Conservation (phyloP, 2,329 filamentous ascomycete genomes). For the Beauveria sp. region DNA sequence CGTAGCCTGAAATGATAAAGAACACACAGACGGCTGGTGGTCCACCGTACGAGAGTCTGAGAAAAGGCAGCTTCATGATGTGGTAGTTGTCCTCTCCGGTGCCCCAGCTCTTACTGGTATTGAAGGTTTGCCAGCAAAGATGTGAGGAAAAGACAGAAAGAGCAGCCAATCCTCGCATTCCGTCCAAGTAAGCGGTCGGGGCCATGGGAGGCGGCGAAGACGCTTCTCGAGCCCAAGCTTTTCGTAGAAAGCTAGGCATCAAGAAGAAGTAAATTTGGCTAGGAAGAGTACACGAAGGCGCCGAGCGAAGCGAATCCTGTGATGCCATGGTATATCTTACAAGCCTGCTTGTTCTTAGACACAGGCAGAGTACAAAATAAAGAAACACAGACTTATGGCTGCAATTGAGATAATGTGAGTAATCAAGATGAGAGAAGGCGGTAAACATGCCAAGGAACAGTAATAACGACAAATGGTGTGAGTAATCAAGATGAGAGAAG, state of each 20-base stretch:
- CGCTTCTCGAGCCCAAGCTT: slow-evolving; percentile 33
- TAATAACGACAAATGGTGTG: neutral
- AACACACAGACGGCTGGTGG: slow-evolving; percentile 53
- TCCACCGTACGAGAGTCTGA: slow-evolving; percentile 47
- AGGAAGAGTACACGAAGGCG: neutral
- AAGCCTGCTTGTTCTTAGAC: neutral
- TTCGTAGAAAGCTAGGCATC: slow-evolving; percentile 45
- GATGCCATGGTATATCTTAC: neutral
- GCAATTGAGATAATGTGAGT: neutral
- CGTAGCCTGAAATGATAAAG: slow-evolving; percentile 50
- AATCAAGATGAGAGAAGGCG: neutral
- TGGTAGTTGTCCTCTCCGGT: slow-evolving; percentile 35
- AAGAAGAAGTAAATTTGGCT: slow-evolving; percentile 32
- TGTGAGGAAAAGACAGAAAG: slow-evolving; percentile 51
- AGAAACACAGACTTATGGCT: neutral
- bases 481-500: neutral
- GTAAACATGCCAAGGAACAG: neutral
- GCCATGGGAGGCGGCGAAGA: slow-evolving; percentile 33
- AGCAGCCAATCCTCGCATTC: slow-evolving; percentile 49
- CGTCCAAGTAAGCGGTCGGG: slow-evolving; percentile 51
- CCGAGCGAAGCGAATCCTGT: neutral
- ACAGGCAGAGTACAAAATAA: neutral
- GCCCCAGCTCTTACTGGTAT: slow-evolving; percentile 44
- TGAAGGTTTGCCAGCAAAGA: slow-evolving; percentile 45
- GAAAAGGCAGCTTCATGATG: slow-evolving; percentile 44